A percentile compares a stretch with the other conserved stretches of the same genome.
phyloP scores from a whole-genome alignment of 1,139 yeast genomes.

The Kodamaea arcana region DNA sequence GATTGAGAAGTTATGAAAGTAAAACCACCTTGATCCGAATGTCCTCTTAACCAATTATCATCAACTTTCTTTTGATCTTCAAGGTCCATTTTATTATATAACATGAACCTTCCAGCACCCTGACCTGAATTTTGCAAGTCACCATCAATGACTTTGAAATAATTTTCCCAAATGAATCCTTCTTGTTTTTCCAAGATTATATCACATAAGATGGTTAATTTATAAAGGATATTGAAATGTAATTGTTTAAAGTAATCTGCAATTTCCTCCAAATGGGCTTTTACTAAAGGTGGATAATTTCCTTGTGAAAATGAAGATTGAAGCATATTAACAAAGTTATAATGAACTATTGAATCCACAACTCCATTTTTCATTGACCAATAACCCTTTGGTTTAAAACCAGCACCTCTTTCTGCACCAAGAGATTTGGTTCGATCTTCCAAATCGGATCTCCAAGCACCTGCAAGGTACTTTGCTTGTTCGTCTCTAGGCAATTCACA shows the following conservation, averaged over 20 bases:
- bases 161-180: conserved; percentile 26
- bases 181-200: conserved; percentile 27
- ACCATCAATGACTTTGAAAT: conserved; percentile 20
- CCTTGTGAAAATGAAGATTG: conserved; percentile 18
- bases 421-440: conserved; percentile 9
- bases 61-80: conserved; percentile 18
- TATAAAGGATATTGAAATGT: conserved; percentile 20
- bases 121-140: conserved; percentile 22
- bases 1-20: conserved; percentile 27
- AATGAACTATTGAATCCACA: conserved; percentile 25
- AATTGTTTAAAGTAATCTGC: conserved; percentile 21
- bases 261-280: conserved; percentile 21
- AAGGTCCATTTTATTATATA: conserved; percentile 22
- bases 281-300: conserved; percentile 22
- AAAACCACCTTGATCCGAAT: conserved; percentile 23
- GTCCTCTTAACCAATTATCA: conserved; percentile 19
- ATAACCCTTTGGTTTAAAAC: conserved; percentile 28
- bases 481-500: conserved; percentile 21
- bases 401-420: conserved; percentile 28
- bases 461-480: conserved; percentile 19
- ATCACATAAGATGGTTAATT: conserved; percentile 23
- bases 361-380: conserved; percentile 32
- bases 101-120: conserved; percentile 29
- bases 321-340: conserved; percentile 23
- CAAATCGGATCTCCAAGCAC: conserved; percentile 17